Base-by-base conservation (phyloP, 1,139 yeast genomes). In the Kurtzmaniella quercitrusa region DNA sequence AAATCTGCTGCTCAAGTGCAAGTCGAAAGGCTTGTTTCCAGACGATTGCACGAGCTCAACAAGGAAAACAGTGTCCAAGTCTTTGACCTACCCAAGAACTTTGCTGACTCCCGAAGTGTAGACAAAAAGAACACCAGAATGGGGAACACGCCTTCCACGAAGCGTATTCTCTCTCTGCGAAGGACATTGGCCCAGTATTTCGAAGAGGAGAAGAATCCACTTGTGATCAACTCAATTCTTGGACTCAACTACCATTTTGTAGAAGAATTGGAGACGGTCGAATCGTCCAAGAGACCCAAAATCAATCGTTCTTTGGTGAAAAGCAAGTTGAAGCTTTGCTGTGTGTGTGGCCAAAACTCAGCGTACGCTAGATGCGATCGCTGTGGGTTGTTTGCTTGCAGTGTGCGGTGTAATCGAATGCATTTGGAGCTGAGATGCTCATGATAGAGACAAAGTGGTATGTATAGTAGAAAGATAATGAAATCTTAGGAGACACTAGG, bases 61-160 rank as follows among this genome's bases (percentile, higher is more conserved):
- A 66, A 61, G 45, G 77, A 72, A 49, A 51, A 66, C 1, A 48
- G 55, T 21, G 17, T 16, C n/a, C 33, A 36, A 11, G 51, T 57
- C 3, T 73, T 73, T 47, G 78, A 73, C 44, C 56, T 72, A 24
- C 77, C 78, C 12, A 72, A 72, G 46, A 65, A 63, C 45, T 71
- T 72, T 48, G 58, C 65, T 19, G 70, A 69, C 52, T 63, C 64
- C 33, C 60, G 68, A 46, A 50, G 60, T 8, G 59, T 58, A 11
- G 55, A 56, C 21, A 58, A 61, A 39, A 58, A 55, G 44, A 62
- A 60, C 42, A 52, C 68, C 8, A 59, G 73, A 44, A 57, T 65
- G 21, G 78, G 78, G 2, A 71, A 68, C 46, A 73, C 77, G 3
- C 76, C 77, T 5, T 60, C 74, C 11, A 70, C 78, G 1, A 73